Percentiles rank a stretch among this genome's conserved stretches.
phyloP scores from a whole-genome alignment of 768 basidiomycete species.

The Omphalotus guepiniiformis region DNA sequence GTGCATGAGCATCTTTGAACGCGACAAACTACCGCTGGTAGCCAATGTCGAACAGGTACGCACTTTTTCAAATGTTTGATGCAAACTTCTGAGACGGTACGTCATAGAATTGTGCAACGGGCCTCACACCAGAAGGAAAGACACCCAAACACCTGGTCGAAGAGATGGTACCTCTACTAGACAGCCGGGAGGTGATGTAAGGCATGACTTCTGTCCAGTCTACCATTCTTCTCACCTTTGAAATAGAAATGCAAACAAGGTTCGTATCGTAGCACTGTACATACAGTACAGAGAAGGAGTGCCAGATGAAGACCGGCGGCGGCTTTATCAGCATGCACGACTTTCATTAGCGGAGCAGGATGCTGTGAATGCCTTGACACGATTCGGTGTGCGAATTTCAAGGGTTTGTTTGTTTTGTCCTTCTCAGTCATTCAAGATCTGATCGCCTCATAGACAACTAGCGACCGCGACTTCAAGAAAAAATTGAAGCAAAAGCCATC shows the following conservation, averaged over 20 bases:
- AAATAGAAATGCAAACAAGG: slow-evolving; percentile 82
- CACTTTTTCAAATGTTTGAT: not conserved
- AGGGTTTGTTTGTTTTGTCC: slow-evolving; percentile 49
- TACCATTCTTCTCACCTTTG: not conserved
- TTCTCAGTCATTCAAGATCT: not conserved
- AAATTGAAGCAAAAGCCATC: slow-evolving; percentile 72
- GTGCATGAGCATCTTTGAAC: slow-evolving; percentile 92
- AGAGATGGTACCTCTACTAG: slow-evolving; percentile 97
- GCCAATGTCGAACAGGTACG: slow-evolving; percentile 87
- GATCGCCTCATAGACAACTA: slow-evolving; percentile 46
- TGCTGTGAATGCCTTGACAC: slow-evolving; percentile 80
- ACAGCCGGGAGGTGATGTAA: slow-evolving; percentile 80
- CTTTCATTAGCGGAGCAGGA: slow-evolving; percentile 88
- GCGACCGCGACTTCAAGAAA: slow-evolving; percentile 77
- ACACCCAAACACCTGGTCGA: slow-evolving; percentile 93
- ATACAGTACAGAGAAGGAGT: slow-evolving; percentile 95
- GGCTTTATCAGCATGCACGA: slow-evolving; percentile 93
- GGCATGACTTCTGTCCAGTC: slow-evolving; percentile 17
- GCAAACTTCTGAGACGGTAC: not conserved
- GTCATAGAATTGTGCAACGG: slow-evolving; percentile 86
- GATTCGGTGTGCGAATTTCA: slow-evolving; percentile 78
- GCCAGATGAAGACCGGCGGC: slow-evolving; percentile 94
- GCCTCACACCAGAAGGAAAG: slow-evolving; percentile 87
- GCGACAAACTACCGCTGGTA: slow-evolving; percentile 74
- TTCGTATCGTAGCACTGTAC: slow-evolving; percentile 93